Percentiles rank a stretch among this genome's conserved stretches.
These are phyloP conservation scores for Ottelia alismoides DNA, from an alignment of 106 monocot species.

Conservation along the genomic window DNA sequence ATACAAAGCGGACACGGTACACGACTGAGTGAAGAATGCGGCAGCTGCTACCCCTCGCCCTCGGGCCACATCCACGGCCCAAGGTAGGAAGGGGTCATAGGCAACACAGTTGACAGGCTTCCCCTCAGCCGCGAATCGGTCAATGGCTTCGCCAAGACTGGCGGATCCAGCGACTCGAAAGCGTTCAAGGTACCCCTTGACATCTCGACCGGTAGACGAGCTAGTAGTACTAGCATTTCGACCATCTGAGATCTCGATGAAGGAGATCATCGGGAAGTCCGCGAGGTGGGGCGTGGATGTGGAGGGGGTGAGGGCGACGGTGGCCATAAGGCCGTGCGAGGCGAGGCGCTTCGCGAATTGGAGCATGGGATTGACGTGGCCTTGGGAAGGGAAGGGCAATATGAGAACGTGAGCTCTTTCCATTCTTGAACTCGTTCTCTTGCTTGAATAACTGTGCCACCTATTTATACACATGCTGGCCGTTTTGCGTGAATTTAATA, in stretches of 20 bases:
- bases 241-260: constrained; percentile 7
- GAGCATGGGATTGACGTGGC: constrained; percentile 16
- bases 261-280: background rate
- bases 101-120: background rate
- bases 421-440: no score
- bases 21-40: constrained; percentile 6
- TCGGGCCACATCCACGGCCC: background rate
- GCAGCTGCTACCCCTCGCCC: background rate
- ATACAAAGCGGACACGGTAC: constrained; percentile 1
- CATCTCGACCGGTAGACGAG: background rate
- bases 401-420: constrained; percentile 6
- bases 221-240: background rate
- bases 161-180: background rate
- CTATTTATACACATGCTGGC: no score
- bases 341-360: constrained; percentile 11
- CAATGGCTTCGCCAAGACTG: background rate
- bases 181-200: background rate
- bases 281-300: background rate
- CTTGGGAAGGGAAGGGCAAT: constrained; percentile 10
- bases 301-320: constrained; percentile 6
- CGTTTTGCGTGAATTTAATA: no score
- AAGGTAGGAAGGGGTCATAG: constrained; percentile 6
- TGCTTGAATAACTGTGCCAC: no score
- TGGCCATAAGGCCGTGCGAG: background rate
- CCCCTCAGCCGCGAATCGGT: background rate